Conservation (phyloP, 257 asterid species). For the Penstemon barbatus region DNA sequence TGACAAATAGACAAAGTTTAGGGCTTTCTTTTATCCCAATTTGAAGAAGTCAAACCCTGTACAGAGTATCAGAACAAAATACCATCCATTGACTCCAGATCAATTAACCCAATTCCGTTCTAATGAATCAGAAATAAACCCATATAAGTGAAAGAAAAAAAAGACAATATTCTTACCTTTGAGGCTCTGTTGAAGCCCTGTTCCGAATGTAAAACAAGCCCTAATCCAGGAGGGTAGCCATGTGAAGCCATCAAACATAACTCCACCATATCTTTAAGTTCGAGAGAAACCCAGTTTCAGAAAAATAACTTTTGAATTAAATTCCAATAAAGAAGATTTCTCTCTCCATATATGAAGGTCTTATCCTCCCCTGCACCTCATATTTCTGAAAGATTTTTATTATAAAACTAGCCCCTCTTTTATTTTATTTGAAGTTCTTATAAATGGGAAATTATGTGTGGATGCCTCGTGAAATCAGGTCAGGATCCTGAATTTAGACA, state of each 20-base stretch:
- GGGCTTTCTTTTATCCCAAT: neutral
- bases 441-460: conserved; percentile 35
- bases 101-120: neutral
- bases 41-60: neutral
- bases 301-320: conserved; percentile 20
- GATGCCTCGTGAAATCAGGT: conserved; percentile 34
- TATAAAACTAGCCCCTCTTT: conserved; percentile 32
- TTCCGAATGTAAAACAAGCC: conserved; percentile 44
- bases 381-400: conserved; percentile 36
- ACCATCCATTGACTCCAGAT: neutral
- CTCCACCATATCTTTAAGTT: conserved; percentile 45
- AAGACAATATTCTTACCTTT: conserved; percentile 40
- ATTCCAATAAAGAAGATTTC: conserved; percentile 26
- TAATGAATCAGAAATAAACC: neutral
- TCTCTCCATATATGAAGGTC: conserved; percentile 25
- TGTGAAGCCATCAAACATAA: conserved; percentile 71
- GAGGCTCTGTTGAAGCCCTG: conserved; percentile 34
- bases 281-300: conserved; percentile 26
- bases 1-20: neutral
- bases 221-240: conserved; percentile 48
- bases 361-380: conserved; percentile 52
- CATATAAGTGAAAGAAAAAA: neutral
- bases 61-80: neutral
- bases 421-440: conserved; percentile 30
- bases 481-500: conserved; percentile 34